Conservation (phyloP, 176 grass and related monocot genomes). For the Dactylis glomerata region DNA sequence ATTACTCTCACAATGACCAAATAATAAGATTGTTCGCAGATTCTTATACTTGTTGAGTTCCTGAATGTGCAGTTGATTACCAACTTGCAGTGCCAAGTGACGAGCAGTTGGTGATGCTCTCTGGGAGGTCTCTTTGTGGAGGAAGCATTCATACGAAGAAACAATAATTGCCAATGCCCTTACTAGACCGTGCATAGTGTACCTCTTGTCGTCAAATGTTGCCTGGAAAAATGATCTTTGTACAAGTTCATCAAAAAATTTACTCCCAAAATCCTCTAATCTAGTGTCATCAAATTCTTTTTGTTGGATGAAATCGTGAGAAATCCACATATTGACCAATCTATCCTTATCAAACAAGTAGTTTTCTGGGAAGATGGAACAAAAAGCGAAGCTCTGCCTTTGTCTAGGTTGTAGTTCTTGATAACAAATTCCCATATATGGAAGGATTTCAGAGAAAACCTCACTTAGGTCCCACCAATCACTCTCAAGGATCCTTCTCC, state of each 20-base stretch:
- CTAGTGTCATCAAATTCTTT: not conserved
- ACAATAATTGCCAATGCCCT: not conserved
- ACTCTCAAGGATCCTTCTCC: not conserved
- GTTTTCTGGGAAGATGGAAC: not conserved
- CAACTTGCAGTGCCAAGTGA: not conserved
- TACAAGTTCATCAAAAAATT: not conserved
- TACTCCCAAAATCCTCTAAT: not conserved
- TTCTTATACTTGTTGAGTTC: not conserved
- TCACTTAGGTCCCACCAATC: slow-evolving; percentile 1
- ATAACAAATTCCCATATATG: not conserved
- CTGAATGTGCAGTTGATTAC: not conserved
- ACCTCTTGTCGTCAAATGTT: not conserved
- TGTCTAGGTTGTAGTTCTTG: not conserved
- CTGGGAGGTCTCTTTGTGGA: not conserved
- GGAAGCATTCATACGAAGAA: not conserved
- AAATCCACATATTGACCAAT: slow-evolving; percentile 13
- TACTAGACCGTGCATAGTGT: not conserved
- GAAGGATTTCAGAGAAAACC: not conserved
- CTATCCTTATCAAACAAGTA: slow-evolving; percentile 4
- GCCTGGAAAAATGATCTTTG: not conserved
- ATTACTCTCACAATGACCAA: not conserved
- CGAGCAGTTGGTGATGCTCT: not conserved
- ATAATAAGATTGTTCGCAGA: not conserved
- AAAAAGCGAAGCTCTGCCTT: not conserved
- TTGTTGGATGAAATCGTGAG: not conserved